Evolutionary conservation across 169 alveolate genomes (phyloP).

Genomic region (Theileria sp.): DNA sequence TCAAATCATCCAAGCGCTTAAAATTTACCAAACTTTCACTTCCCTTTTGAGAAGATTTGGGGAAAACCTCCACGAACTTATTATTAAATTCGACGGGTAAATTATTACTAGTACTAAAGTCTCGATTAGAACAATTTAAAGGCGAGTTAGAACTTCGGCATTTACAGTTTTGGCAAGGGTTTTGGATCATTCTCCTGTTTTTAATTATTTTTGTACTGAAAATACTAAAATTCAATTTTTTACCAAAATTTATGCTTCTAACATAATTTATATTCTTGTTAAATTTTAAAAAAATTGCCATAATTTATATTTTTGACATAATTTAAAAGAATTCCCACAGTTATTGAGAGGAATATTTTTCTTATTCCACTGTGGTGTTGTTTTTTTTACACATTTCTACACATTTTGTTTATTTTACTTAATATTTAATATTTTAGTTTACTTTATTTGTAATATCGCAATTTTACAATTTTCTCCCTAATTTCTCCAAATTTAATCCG

Average conservation of each 20-base stretch:
- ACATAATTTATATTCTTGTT: neutral
- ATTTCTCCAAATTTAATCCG: too few species aligned
- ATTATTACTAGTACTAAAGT: neutral
- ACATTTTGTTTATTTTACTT: neutral
- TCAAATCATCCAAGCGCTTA: constrained; percentile 54
- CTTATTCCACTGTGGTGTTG: neutral
- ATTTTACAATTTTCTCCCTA: too few species aligned
- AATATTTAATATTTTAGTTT: neutral
- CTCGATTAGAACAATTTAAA: neutral
- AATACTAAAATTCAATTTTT: too few species aligned
- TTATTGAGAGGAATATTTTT: neutral
- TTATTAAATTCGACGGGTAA: constrained; percentile 33
- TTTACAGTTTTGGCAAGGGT: constrained; percentile 41
- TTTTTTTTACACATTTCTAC: neutral
- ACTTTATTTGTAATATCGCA: neutral
- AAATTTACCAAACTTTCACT: neutral
- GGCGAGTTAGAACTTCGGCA: constrained; percentile 22
- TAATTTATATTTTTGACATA: neutral
- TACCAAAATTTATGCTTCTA: neutral
- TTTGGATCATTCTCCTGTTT: constrained; percentile 10
- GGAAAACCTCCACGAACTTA: constrained; percentile 26
- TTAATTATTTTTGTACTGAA: neutral
- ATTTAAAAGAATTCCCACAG: neutral
- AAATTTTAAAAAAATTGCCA: neutral
- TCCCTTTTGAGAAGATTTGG: neutral